Conservation (phyloP, 108 stramenopile species). For the Pseudonitzschia multiseries region DNA sequence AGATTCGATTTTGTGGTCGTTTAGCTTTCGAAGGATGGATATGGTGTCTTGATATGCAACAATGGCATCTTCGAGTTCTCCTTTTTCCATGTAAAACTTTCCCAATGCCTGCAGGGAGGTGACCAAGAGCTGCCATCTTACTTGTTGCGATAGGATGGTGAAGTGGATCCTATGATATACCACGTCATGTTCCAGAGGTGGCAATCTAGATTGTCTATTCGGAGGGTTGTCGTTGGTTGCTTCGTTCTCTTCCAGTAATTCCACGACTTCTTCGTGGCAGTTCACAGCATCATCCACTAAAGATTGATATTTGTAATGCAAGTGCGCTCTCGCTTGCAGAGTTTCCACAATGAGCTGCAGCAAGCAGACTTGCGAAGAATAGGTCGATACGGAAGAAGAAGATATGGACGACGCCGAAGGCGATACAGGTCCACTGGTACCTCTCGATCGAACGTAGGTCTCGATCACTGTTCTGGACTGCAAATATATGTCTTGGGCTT, state of each 20-base stretch:
- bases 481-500: conserved; percentile 33
- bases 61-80: conserved; percentile 36
- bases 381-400: neutral
- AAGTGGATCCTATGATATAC: conserved; percentile 30
- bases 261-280: conserved; percentile 41
- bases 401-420: neutral
- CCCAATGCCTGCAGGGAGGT: conserved; percentile 34
- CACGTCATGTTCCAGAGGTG: conserved; percentile 5
- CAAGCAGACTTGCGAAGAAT: conserved; percentile 30
- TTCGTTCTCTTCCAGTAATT: conserved; percentile 20
- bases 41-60: conserved; percentile 37
- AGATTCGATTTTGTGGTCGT: conserved; percentile 4
- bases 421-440: neutral
- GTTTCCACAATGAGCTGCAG: conserved; percentile 40
- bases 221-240: neutral
- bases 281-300: conserved; percentile 33
- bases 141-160: conserved; percentile 7
- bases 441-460: neutral
- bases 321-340: conserved; percentile 41
- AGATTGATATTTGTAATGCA: conserved; percentile 37
- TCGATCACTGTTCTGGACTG: neutral
- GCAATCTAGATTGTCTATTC: neutral
- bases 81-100: conserved; percentile 42
- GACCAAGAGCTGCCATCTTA: conserved; percentile 25
- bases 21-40: conserved; percentile 8